Conservation (phyloP, 305 asterid genomes). For the Vinca major region DNA sequence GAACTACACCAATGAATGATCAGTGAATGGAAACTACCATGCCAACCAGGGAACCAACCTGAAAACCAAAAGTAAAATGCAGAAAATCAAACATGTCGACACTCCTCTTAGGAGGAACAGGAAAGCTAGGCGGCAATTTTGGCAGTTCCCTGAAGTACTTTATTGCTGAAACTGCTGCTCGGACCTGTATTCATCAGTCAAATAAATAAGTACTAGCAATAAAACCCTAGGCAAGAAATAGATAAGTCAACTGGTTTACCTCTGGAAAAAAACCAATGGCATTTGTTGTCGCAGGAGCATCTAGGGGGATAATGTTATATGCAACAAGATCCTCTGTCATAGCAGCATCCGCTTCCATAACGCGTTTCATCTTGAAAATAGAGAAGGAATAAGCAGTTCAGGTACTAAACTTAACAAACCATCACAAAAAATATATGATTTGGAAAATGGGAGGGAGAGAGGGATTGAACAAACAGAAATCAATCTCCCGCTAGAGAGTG, state of each 20-base stretch:
- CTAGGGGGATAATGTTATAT: constrained; percentile 87
- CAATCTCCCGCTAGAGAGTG: not conserved
- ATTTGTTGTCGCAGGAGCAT: constrained; percentile 66
- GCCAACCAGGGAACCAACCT: constrained; percentile 37
- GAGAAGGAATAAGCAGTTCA: constrained; percentile 2
- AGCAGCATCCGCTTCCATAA: constrained; percentile 94
- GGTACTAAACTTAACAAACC: not conserved
- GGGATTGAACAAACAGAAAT: not conserved
- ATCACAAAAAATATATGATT: not conserved
- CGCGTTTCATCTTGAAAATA: constrained; percentile 64
- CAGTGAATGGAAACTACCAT: not conserved
- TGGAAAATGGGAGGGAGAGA: not conserved
- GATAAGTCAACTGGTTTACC: constrained; percentile 37
- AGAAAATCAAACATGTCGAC: constrained; percentile 74
- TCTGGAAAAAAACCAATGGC: constrained; percentile 66
- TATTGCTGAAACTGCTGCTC: constrained; percentile 67
- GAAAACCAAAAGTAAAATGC: constrained; percentile 81
- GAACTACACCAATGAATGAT: not conserved
- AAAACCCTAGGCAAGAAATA: constrained; percentile 5
- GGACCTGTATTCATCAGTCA: constrained; percentile 43
- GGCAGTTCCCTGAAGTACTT: constrained; percentile 77
- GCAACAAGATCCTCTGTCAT: constrained; percentile 85
- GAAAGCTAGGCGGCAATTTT: constrained; percentile 56
- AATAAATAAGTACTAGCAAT: constrained; percentile 19
- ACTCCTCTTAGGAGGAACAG: constrained; percentile 62